Conservation (phyloP, 2,329 filamentous ascomycete genomes). For the Beauveria sp. region DNA sequence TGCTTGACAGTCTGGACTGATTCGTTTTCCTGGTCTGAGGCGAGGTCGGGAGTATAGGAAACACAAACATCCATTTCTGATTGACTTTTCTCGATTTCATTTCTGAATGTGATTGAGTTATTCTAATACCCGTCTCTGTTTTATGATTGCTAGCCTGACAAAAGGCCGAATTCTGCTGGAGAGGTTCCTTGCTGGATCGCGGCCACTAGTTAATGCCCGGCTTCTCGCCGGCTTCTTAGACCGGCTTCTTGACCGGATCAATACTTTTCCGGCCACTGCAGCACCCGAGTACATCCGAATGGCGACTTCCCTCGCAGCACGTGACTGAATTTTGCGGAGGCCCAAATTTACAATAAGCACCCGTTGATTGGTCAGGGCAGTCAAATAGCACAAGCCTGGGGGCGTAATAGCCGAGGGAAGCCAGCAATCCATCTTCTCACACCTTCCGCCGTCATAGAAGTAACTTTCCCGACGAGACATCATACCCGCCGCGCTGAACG, state of each 20-base stretch:
- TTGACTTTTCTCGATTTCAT: not conserved
- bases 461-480: not conserved
- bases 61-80: not conserved
- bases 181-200: too few species aligned
- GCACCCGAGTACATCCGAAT: slow-evolving; percentile 7
- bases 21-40: not conserved
- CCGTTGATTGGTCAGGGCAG: slow-evolving; percentile 5
- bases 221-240: slow-evolving; percentile 1
- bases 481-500: not conserved
- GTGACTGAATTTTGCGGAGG: not conserved
- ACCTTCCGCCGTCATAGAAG: not conserved
- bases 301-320: not conserved
- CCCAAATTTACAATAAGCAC: slow-evolving; percentile 11
- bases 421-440: not conserved
- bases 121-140: too few species aligned
- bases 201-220: not conserved
- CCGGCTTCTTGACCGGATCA: slow-evolving; percentile 1
- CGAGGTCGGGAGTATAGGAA: not conserved
- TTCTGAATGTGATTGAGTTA: too few species aligned
- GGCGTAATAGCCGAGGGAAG: slow-evolving; percentile 12
- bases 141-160: too few species aligned
- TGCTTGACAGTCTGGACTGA: not conserved
- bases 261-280: not conserved
- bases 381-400: not conserved
- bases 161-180: not conserved